phyloP scores from a whole-genome alignment of 2,329 filamentous ascomycete genomes.

The Alternaria panax region DNA sequence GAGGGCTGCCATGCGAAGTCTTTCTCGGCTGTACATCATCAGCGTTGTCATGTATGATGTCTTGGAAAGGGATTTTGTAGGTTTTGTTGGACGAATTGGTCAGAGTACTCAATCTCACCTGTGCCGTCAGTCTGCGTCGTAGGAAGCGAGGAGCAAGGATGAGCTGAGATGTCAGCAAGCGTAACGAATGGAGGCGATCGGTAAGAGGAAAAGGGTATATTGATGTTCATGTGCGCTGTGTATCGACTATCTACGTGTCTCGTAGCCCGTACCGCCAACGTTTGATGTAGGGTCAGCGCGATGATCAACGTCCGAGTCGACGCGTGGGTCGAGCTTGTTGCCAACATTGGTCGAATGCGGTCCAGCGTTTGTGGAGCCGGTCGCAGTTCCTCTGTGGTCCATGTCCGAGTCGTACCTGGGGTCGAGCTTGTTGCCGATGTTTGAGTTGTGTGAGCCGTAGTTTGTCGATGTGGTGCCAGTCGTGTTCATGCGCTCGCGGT shows the following conservation, averaged over 20 bases:
- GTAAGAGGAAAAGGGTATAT: conserved; percentile 20
- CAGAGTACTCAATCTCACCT: conserved; percentile 4
- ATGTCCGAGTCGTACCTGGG: conserved; percentile 42
- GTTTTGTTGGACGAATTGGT: neutral
- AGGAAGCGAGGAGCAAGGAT: neutral
- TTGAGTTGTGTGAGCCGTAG: conserved; percentile 42
- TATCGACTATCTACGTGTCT: conserved; percentile 25
- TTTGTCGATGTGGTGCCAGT: conserved; percentile 35
- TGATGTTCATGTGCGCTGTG: conserved; percentile 15
- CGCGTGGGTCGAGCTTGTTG: conserved; percentile 47
- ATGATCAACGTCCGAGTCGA: conserved; percentile 33
- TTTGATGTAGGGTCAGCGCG: conserved; percentile 23
- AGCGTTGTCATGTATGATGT: neutral
- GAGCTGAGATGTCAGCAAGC: conserved; percentile 15
- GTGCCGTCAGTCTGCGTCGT: conserved; percentile 16
- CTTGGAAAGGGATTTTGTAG: neutral
- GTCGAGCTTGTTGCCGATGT: conserved; percentile 43
- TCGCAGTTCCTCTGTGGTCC: conserved; percentile 27
- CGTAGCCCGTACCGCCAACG: conserved; percentile 21
- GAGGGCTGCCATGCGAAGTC: conserved; percentile 5
- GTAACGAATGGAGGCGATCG: neutral
- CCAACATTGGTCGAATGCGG: conserved; percentile 38
- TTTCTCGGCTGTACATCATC: neutral
- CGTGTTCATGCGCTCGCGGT: conserved; percentile 33
- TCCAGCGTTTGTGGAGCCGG: conserved; percentile 36